A percentile compares a stretch with the other conserved stretches of the same genome.
Conservation (phyloP, 345 rosid species). For the Syzygium jambos region DNA sequence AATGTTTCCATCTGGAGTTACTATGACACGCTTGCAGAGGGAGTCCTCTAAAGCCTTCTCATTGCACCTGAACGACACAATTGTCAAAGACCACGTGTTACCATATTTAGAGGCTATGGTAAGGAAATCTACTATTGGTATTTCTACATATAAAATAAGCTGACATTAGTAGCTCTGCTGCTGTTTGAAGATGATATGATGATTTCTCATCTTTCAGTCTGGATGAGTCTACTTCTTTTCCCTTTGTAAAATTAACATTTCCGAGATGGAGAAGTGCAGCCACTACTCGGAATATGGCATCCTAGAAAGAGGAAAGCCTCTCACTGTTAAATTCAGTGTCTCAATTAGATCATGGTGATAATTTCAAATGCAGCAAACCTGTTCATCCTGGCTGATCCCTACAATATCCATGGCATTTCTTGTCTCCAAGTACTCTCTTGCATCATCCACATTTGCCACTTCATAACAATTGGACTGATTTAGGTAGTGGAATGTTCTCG, state of each 20-base stretch:
- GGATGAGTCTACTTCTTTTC: slow-evolving; percentile 88
- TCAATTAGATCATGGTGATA: neutral
- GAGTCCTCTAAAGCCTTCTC: slow-evolving; percentile 91
- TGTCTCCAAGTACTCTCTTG: slow-evolving; percentile 89
- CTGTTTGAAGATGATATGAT: slow-evolving; percentile 65
- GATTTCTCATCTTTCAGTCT: slow-evolving; percentile 87
- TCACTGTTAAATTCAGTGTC: slow-evolving; percentile 22
- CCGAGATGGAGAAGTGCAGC: slow-evolving; percentile 97
- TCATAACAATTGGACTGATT: slow-evolving; percentile 80
- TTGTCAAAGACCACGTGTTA: neutral
- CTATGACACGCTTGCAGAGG: slow-evolving; percentile 94
- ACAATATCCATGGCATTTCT: slow-evolving; percentile 98
- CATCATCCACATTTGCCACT: slow-evolving; percentile 81
- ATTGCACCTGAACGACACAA: slow-evolving; percentile 50
- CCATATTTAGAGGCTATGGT: neutral
- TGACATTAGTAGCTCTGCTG: slow-evolving; percentile 89
- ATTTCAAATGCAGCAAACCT: slow-evolving; percentile 39
- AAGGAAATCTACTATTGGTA: slow-evolving; percentile 20
- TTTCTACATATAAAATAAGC: slow-evolving; percentile 21
- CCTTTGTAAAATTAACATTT: slow-evolving; percentile 85
- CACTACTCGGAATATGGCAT: slow-evolving; percentile 86
- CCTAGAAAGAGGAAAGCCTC: slow-evolving; percentile 64
- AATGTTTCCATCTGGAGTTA: slow-evolving; percentile 97
- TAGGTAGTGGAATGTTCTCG: slow-evolving; percentile 73
- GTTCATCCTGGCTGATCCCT: slow-evolving; percentile 96